Conservation (phyloP, 768 basidiomycete genomes). For the Suillus weaverae region DNA sequence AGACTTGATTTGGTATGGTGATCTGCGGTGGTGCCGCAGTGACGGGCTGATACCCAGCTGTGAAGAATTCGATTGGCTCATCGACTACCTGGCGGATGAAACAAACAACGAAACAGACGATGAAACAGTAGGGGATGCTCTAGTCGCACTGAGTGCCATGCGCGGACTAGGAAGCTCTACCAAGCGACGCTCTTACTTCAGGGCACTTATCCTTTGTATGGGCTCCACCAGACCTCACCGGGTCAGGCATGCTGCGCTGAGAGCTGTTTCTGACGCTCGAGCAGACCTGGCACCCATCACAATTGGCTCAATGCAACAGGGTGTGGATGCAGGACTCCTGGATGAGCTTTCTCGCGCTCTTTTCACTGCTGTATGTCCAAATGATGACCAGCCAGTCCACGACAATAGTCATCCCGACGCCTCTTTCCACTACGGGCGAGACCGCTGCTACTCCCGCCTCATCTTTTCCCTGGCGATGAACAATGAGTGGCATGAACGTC, state of each 20-base stretch:
- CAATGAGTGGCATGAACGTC: background rate
- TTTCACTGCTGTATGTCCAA: background rate
- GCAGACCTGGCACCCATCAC: background rate
- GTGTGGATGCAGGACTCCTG: background rate
- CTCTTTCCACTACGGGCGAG: background rate
- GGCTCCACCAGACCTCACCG: background rate
- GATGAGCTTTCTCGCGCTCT: background rate
- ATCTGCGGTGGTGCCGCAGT: background rate
- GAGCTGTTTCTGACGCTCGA: background rate
- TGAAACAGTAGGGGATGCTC: background rate
- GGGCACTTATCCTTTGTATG: background rate
- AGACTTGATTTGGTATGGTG: background rate
- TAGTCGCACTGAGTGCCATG: background rate
- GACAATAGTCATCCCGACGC: background rate
- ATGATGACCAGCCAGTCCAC: background rate
- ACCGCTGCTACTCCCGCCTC: background rate
- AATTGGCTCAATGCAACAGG: background rate
- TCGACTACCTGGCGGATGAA: background rate
- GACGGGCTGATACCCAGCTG: background rate
- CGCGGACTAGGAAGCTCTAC: background rate
- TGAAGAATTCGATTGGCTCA: background rate
- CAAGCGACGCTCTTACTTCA: background rate
- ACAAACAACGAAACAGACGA: background rate
- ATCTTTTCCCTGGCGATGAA: background rate
- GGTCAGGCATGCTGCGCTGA: background rate